Conservation (phyloP, 345 rosid species). For the Microthlaspi erraticum region DNA sequence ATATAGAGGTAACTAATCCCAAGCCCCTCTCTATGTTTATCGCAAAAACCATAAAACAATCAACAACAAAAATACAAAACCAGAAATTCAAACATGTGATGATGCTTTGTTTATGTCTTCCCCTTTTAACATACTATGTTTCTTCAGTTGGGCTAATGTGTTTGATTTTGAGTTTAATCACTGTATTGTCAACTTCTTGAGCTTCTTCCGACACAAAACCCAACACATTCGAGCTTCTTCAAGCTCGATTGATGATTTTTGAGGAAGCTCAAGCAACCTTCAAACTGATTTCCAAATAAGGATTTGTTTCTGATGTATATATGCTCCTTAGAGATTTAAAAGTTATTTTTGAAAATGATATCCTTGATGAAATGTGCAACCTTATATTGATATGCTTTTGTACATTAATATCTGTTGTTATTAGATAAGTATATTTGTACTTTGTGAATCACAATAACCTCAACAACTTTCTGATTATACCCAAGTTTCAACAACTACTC, state of each 20-base stretch:
- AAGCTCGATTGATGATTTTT: background rate
- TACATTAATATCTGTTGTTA: background rate
- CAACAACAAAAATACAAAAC: background rate
- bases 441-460: background rate
- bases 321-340: background rate
- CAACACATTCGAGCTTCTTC: no score
- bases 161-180: background rate
- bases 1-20: background rate
- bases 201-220: background rate
- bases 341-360: background rate
- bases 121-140: no score
- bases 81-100: background rate
- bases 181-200: background rate
- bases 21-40: background rate
- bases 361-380: background rate
- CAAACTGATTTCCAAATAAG: background rate
- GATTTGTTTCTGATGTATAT: background rate
- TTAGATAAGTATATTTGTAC: background rate
- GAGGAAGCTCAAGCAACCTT: background rate
- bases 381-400: background rate
- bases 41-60: background rate
- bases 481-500: background rate
- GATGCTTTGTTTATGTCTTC: no score
- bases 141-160: background rate
- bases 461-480: background rate